Evolutionary conservation across 176 grass and related monocot species (phyloP).

Genomic region (Musa beccarii): DNA sequence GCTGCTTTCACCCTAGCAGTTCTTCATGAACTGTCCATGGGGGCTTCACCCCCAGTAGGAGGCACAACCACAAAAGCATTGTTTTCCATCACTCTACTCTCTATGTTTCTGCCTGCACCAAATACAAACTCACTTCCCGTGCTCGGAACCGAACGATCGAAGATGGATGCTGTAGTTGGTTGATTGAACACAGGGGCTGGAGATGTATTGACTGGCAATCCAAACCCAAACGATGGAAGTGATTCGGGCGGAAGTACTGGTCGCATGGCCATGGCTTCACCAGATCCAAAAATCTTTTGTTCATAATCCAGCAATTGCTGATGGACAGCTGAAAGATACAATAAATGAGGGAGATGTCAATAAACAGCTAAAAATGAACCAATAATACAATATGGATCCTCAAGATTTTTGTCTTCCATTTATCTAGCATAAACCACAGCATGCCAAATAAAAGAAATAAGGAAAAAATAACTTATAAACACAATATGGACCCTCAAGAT

Average conservation of each 20-base stretch:
- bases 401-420: too few species aligned
- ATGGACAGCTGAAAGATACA: conserved; percentile 1
- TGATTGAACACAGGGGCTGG: conserved; percentile 5
- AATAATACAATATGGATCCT: too few species aligned
- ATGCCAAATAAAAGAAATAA: too few species aligned
- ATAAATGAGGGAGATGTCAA: neutral
- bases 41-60: conserved; percentile 1
- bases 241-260: neutral
- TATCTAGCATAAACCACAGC: too few species aligned
- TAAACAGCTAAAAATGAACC: too few species aligned
- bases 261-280: neutral
- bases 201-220: neutral
- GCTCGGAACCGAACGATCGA: neutral
- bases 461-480: too few species aligned
- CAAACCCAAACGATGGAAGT: conserved; percentile 2
- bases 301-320: conserved; percentile 15
- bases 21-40: conserved; percentile 19
- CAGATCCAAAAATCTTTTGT: conserved; percentile 6
- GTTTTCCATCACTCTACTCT: conserved; percentile 10
- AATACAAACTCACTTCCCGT: conserved; percentile 3
- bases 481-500: too few species aligned
- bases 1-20: neutral
- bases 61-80: neutral
- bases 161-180: neutral
- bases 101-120: neutral